Percentiles rank a stretch among this genome's conserved stretches.
Conservation (phyloP, 2,329 filamentous ascomycete species). For the Aspergillus neoniger region DNA sequence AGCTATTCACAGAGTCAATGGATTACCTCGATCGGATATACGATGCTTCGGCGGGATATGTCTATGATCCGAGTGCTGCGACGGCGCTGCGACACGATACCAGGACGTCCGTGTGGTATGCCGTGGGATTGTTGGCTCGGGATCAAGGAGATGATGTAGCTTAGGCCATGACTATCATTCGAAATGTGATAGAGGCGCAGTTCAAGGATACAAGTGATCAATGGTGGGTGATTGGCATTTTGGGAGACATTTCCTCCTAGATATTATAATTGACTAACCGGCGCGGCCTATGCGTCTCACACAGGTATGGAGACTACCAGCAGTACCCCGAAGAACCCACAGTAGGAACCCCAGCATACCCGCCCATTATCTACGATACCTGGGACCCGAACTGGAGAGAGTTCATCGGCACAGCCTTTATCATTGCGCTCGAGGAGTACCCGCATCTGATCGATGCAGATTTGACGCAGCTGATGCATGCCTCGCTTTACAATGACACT, state of each 20-base stretch:
- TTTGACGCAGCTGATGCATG: slow-evolving; percentile 50
- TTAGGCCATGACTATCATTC: slow-evolving; percentile 57
- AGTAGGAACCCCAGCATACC: slow-evolving; percentile 55
- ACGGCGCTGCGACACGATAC: slow-evolving; percentile 55
- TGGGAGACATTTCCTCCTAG: too few relatives aligned
- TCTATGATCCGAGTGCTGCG: slow-evolving; percentile 39
- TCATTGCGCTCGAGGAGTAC: slow-evolving; percentile 63
- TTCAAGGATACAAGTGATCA: slow-evolving; percentile 53
- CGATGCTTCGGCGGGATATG: slow-evolving; percentile 51
- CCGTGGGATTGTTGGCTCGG: slow-evolving; percentile 58
- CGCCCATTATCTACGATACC: slow-evolving; percentile 53
- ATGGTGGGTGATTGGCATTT: slow-evolving; percentile 42
- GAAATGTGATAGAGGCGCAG: slow-evolving; percentile 44
- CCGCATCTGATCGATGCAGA: slow-evolving; percentile 46
- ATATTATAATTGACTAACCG: too few relatives aligned
- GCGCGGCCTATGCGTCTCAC: too few relatives aligned
- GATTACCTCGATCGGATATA: slow-evolving; percentile 58
- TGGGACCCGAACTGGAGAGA: slow-evolving; percentile 69
- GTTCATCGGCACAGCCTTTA: slow-evolving; percentile 61
- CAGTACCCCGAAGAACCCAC: slow-evolving; percentile 53
- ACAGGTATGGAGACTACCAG: slow-evolving; percentile 42
- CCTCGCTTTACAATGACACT: slow-evolving; percentile 57
- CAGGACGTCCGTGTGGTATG: slow-evolving; percentile 61
- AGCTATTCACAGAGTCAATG: slow-evolving; percentile 55
- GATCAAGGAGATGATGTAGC: slow-evolving; percentile 53